phyloP scores from a whole-genome alignment of 2,329 filamentous ascomycete genomes.

The Bipolaris bicolor region DNA sequence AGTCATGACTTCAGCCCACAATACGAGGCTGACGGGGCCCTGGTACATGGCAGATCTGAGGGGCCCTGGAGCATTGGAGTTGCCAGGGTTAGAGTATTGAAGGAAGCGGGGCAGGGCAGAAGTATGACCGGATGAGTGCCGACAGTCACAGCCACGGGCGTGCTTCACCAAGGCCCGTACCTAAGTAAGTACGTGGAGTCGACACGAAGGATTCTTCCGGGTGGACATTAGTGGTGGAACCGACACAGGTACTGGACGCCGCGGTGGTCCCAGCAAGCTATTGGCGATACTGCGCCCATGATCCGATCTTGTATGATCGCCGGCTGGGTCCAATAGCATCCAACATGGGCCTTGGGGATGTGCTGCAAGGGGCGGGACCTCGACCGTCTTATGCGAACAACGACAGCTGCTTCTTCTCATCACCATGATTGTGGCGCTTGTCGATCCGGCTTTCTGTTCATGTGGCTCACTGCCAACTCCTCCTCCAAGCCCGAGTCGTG shows the following conservation, averaged over 20 bases:
- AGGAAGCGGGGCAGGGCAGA: constrained; percentile 8
- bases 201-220: constrained; percentile 6
- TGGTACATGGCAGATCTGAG: constrained; percentile 4
- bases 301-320: constrained; percentile 25
- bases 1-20: constrained; percentile 15
- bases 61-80: constrained; percentile 1
- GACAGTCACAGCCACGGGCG: constrained; percentile 1
- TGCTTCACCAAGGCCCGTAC: not conserved
- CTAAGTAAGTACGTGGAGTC: not conserved
- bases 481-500: constrained; percentile 8
- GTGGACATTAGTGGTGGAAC: constrained; percentile 6
- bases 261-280: constrained; percentile 8
- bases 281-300: constrained; percentile 24
- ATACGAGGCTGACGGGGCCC: constrained; percentile 10
- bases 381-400: constrained; percentile 18
- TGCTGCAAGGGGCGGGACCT: constrained; percentile 15
- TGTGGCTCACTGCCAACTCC: constrained; percentile 14
- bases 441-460: constrained; percentile 17
- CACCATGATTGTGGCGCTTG: constrained; percentile 12
- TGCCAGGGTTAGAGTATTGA: constrained; percentile 6
- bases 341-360: constrained; percentile 15
- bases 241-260: not conserved
- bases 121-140: constrained; percentile 10
- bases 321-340: constrained; percentile 15
- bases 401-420: constrained; percentile 6